These are phyloP conservation scores for Polyporus tsugae DNA, from an alignment of 1,284 basidiomycete genomes.

Conservation along the genomic window DNA sequence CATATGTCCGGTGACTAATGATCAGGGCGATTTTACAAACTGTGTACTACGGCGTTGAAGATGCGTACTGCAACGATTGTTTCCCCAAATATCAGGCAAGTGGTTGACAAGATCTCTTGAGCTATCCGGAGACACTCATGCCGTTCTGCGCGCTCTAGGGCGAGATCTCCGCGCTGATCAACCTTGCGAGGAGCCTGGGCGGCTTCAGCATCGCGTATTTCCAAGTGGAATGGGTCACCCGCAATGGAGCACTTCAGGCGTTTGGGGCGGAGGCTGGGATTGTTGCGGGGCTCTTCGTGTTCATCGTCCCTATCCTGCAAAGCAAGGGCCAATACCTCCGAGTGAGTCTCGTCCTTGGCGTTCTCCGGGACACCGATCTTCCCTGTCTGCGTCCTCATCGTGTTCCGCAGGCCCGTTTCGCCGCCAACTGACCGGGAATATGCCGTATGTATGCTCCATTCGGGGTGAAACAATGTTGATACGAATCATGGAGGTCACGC, in stretches of 20 bases:
- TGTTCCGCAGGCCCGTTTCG: neutral
- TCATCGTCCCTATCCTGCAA: constrained; percentile 58
- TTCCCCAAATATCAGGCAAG: constrained; percentile 52
- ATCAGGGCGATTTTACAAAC: neutral
- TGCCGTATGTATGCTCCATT: neutral
- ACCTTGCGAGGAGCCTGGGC: constrained; percentile 57
- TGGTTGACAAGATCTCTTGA: neutral
- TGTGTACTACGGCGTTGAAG: constrained; percentile 35
- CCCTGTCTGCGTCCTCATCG: neutral
- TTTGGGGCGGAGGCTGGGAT: constrained; percentile 64
- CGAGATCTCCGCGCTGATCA: constrained; percentile 59
- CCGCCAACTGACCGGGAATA: neutral
- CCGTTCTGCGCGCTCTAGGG: constrained; percentile 40
- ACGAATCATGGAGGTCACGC: too few species aligned
- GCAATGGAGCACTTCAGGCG: constrained; percentile 54
- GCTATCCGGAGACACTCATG: neutral
- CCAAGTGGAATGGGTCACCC: constrained; percentile 58
- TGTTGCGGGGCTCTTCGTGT: constrained; percentile 55
- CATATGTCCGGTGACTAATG: constrained; percentile 9
- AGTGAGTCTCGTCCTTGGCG: constrained; percentile 38
- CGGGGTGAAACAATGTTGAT: too few species aligned
- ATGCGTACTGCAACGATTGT: constrained; percentile 51
- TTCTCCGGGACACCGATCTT: neutral
- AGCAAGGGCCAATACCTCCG: constrained; percentile 52
- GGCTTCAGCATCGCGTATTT: constrained; percentile 63